Evolutionary conservation across 139 green algal genomes (phyloP).

Genomic region (Raphidocelis subcapitata): DNA sequence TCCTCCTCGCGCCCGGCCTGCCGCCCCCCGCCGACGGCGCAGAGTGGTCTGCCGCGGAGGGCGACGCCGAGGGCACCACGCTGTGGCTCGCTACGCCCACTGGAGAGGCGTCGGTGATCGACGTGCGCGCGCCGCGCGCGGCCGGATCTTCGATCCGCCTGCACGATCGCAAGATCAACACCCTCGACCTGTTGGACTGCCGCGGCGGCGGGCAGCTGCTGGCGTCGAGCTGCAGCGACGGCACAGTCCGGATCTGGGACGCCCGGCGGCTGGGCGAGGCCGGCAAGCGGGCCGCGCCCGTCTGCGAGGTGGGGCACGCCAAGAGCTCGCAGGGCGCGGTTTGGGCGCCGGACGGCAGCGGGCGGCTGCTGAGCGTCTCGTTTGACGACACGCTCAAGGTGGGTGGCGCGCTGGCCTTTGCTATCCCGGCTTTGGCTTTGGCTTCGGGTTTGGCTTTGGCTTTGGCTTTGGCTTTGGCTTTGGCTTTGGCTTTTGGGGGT

Average conservation of each 20-base stretch:
- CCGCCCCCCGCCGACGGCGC: background rate
- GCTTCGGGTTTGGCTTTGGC: background rate
- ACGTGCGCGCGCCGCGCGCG: background rate
- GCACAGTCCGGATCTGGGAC: conserved; percentile 60
- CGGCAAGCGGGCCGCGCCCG: conserved; percentile 24
- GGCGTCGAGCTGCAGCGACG: conserved; percentile 19
- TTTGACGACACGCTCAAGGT: conserved; percentile 72
- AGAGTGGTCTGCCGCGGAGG: conserved; percentile 17
- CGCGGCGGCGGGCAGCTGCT: background rate
- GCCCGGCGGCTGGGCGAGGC: conserved; percentile 38
- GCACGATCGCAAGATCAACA: conserved; percentile 60
- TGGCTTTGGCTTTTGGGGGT: background rate
- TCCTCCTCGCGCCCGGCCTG: background rate
- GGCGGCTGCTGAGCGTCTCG: conserved; percentile 52
- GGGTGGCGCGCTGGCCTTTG: conserved; percentile 36
- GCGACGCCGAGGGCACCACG: background rate
- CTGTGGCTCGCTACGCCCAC: background rate
- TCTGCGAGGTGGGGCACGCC: conserved; percentile 37
- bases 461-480: background rate
- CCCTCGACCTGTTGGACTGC: conserved; percentile 23
- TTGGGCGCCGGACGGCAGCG: conserved; percentile 60
- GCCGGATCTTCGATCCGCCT: conserved; percentile 23
- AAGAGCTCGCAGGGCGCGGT: conserved; percentile 64
- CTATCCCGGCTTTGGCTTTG: background rate
- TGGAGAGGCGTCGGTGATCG: background rate